Evolutionary conservation across 805 yeast genomes (phyloP), one percentile per base, ranked within the genome.

Genomic region (Starmerella floris): DNA sequence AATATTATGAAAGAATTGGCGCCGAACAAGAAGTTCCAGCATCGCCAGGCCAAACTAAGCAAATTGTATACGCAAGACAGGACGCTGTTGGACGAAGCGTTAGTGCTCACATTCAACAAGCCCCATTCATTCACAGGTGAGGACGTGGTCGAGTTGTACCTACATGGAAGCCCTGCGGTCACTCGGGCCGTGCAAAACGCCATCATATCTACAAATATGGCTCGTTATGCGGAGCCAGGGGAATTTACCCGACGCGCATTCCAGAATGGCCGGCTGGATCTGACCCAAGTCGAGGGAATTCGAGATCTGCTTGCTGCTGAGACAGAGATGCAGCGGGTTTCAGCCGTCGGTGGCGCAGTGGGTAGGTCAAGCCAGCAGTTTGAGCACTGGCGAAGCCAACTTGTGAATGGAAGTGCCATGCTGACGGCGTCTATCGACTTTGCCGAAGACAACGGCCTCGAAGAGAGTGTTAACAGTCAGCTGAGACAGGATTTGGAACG

Each of bases 121-220:
- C 96, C 96, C 1, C 64, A 68, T 13, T 78, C 95, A 0, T 91
- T 78, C 55, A 91, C 97, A 0, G 98, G 98, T 1, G 97, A 91
- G 58, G 95, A 88, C 52, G 53, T 80, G 22, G 64, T 87, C 9
- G 98, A 91, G 55, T 58, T 91, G n/a, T 96, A 91, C 56, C 61
- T 83, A 2, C 98, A 91, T 60, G 98, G 98, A 3, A 96, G 97
- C 3, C 75, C 71, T 11, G 95, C 97, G 0, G 83, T 88, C 1
- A 72, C 83, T 2, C 66, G 68, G 37, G 70, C 84, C 0, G 81
- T 87, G 0, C 54, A 87, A 37, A 63, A 63, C 4, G 76, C 93
- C 0, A 75, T 91, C 4, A 45, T 44, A 9, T 54, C 48, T 5
- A 51, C 52, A 2, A 44, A 52, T 15, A 65, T 66, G 4, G 74